Percentiles rank a stretch among this genome's conserved stretches.
Evolutionary conservation across 768 basidiomycete species (phyloP).

Genomic region (Rhizopogon sp.): DNA sequence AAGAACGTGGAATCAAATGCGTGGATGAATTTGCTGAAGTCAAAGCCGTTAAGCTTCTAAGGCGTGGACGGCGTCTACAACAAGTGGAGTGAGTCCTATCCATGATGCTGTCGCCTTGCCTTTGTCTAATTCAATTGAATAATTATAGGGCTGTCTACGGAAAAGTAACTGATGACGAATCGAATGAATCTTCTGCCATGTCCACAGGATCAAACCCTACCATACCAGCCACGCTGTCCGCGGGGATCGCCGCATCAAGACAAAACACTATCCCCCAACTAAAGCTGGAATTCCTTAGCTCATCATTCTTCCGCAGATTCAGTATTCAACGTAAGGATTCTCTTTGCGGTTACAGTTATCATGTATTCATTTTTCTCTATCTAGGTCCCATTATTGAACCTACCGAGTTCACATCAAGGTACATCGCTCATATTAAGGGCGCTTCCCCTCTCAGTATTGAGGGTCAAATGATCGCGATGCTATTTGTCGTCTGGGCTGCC

Average conservation of each 20-base stretch:
- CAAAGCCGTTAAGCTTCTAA: slow-evolving; percentile 81
- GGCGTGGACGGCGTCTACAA: slow-evolving; percentile 74
- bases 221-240: slow-evolving; percentile 4
- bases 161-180: slow-evolving; percentile 48
- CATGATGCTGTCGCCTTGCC: background rate
- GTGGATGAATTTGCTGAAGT: slow-evolving; percentile 94
- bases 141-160: slow-evolving; percentile 68
- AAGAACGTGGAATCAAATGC: slow-evolving; percentile 86
- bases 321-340: slow-evolving; percentile 68
- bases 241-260: background rate
- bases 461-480: slow-evolving; percentile 71
- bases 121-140: slow-evolving; percentile 3
- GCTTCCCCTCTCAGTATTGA: slow-evolving; percentile 60
- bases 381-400: slow-evolving; percentile 85
- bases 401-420: slow-evolving; percentile 72
- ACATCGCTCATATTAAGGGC: slow-evolving; percentile 59
- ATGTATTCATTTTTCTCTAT: slow-evolving; percentile 7
- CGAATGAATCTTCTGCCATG: slow-evolving; percentile 10
- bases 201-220: slow-evolving; percentile 21
- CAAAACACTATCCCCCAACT: slow-evolving; percentile 62
- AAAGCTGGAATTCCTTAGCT: slow-evolving; percentile 74
- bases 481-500: slow-evolving; percentile 84
- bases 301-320: slow-evolving; percentile 82
- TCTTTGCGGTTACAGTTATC: slow-evolving; percentile 4
- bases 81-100: slow-evolving; percentile 68